Percentiles rank a stretch among this genome's conserved stretches.
Evolutionary conservation across 345 rosid genomes (phyloP).

Genomic region (Citrus sinensis): DNA sequence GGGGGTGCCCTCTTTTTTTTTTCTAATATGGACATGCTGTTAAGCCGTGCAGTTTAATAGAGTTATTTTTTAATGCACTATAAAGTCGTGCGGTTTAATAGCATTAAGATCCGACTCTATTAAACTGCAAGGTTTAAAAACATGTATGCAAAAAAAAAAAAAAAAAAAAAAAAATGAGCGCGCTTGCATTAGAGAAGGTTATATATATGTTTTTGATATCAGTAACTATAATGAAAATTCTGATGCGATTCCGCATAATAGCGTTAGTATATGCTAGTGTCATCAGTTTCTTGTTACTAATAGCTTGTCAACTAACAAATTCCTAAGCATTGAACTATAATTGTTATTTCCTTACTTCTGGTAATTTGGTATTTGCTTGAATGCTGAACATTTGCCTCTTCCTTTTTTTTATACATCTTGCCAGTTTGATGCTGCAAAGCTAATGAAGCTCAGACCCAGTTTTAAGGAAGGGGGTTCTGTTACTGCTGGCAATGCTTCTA

Average conservation of each 20-base stretch:
- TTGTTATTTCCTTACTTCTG: not conserved
- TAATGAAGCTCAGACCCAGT: constrained; percentile 86
- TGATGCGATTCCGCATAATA: not conserved
- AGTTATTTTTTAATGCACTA: too few relatives aligned
- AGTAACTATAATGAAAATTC: not conserved
- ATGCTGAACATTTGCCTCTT: constrained; percentile 6
- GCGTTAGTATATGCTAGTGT: not conserved
- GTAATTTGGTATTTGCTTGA: not conserved
- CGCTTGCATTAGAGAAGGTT: too few relatives aligned
- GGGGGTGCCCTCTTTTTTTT: too few relatives aligned
- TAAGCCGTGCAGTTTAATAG: too few relatives aligned
- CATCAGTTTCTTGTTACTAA: not conserved
- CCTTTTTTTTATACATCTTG: not conserved
- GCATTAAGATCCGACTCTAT: too few relatives aligned
- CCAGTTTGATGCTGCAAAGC: constrained; percentile 77
- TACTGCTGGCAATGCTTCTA: constrained; percentile 98
- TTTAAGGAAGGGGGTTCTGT: constrained; percentile 89
- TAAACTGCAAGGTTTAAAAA: too few relatives aligned
- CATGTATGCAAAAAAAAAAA: too few relatives aligned
- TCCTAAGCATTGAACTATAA: not conserved
- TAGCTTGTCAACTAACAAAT: not conserved
- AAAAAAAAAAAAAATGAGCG: too few relatives aligned
- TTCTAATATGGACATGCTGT: too few relatives aligned
- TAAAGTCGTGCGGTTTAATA: too few relatives aligned
- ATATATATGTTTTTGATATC: not conserved